Conservation (phyloP, 1,139 yeast species). For the Saccharomyces hybrid region DNA sequence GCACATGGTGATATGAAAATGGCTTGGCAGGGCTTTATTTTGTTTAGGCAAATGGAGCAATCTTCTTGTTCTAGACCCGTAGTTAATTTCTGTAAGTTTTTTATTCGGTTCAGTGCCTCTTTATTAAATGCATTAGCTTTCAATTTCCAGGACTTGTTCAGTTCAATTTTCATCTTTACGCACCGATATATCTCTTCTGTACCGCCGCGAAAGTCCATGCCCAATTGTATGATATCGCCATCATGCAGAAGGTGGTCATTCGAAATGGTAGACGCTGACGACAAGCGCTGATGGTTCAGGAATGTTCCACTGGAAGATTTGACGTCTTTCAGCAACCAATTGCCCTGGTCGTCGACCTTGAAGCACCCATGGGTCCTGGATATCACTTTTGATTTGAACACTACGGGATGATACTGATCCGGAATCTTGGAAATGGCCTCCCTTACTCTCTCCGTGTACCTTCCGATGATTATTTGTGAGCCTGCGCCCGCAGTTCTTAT, state of each 20-base stretch:
- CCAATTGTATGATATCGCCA: constrained; percentile 51
- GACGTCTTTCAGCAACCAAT: constrained; percentile 81
- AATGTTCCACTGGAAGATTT: constrained; percentile 92
- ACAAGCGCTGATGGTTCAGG: constrained; percentile 74
- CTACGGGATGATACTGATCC: constrained; percentile 73
- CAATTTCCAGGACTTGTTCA: constrained; percentile 84
- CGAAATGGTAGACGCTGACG: constrained; percentile 73
- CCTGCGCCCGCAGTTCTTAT: constrained; percentile 67
- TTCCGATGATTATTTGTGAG: constrained; percentile 60
- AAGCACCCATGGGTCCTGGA: constrained; percentile 85
- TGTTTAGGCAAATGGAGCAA: constrained; percentile 82
- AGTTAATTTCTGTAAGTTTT: constrained; percentile 39
- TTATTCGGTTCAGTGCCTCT: constrained; percentile 65
- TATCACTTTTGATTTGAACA: constrained; percentile 88
- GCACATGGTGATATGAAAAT: constrained; percentile 91
- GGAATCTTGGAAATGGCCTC: constrained; percentile 70
- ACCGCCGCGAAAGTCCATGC: constrained; percentile 78
- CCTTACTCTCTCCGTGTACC: constrained; percentile 79
- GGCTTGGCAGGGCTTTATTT: constrained; percentile 85
- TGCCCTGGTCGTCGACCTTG: constrained; percentile 62
- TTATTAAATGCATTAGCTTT: constrained; percentile 72
- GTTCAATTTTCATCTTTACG: constrained; percentile 83
- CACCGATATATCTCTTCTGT: constrained; percentile 89
- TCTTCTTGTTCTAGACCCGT: constrained; percentile 45
- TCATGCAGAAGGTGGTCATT: constrained; percentile 59